Conservation (phyloP, 169 alveolate genomes). For the Plasmodium falciparum region DNA sequence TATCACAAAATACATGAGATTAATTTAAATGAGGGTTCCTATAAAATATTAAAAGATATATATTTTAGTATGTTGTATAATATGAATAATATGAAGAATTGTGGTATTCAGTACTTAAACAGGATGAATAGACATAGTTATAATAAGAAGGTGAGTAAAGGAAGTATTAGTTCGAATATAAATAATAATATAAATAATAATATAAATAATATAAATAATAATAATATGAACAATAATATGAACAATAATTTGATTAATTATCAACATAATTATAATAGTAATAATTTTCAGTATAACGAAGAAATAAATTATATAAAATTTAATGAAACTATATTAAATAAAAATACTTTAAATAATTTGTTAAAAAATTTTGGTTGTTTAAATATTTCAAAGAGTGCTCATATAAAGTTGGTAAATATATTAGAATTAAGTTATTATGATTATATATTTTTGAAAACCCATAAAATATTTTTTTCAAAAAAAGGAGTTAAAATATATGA, state of each 20-base stretch:
- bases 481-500: slow-evolving; percentile 59
- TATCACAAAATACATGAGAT: slow-evolving; percentile 29
- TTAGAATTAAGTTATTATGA: slow-evolving; percentile 56
- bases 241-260: neutral
- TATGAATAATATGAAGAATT: slow-evolving; percentile 1
- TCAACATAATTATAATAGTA: neutral
- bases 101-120: neutral
- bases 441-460: slow-evolving; percentile 42
- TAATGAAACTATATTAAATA: slow-evolving; percentile 32
- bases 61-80: slow-evolving; percentile 14
- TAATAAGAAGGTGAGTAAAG: neutral
- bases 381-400: slow-evolving; percentile 12
- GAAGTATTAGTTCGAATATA: neutral
- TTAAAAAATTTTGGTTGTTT: slow-evolving; percentile 23
- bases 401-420: slow-evolving; percentile 16
- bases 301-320: neutral
- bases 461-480: slow-evolving; percentile 46
- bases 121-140: neutral
- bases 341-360: slow-evolving; percentile 23
- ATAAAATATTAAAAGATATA: slow-evolving; percentile 11
- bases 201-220: too few species aligned
- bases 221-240: too few species aligned
- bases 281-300: neutral
- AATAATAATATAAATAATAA: neutral
- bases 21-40: slow-evolving; percentile 19